Conservation (phyloP, 2,329 filamentous ascomycete genomes). For the Helotiales sp. region DNA sequence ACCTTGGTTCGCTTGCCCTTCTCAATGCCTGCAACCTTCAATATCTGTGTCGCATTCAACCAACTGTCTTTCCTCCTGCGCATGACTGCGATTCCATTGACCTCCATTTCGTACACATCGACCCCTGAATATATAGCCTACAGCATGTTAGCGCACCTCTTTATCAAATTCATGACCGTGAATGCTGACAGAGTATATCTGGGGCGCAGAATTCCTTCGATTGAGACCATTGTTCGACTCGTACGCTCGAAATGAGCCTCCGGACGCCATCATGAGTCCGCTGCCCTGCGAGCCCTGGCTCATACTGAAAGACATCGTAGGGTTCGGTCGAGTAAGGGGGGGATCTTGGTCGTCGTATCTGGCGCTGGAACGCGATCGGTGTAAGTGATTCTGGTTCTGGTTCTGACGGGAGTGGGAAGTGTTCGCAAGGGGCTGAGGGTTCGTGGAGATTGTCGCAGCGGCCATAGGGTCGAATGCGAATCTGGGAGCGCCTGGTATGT, state of each 20-base stretch:
- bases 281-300: conserved; percentile 35
- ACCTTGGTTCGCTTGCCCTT: conserved; percentile 98
- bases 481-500: conserved; percentile 6
- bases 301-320: conserved; percentile 37
- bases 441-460: conserved; percentile 28
- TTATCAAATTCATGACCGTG: not conserved
- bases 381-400: conserved; percentile 32
- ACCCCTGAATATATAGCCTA: conserved; percentile 92
- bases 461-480: conserved; percentile 23
- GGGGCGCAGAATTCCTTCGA: conserved; percentile 40
- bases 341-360: conserved; percentile 27
- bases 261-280: conserved; percentile 35
- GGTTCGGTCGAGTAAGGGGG: conserved; percentile 16
- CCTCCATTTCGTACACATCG: conserved; percentile 97
- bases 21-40: conserved; percentile 95
- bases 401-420: conserved; percentile 33
- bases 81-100: conserved; percentile 93
- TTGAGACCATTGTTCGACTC: conserved; percentile 27
- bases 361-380: conserved; percentile 20
- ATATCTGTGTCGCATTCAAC: conserved; percentile 97
- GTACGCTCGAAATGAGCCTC: conserved; percentile 33
- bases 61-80: conserved; percentile 91
- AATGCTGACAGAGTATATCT: conserved; percentile 62
- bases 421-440: conserved; percentile 30
- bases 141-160: conserved; percentile 15